A percentile compares a stretch with the other conserved stretches of the same genome.
phyloP scores from a whole-genome alignment of 306 rosid species.

The Betula pendula region DNA sequence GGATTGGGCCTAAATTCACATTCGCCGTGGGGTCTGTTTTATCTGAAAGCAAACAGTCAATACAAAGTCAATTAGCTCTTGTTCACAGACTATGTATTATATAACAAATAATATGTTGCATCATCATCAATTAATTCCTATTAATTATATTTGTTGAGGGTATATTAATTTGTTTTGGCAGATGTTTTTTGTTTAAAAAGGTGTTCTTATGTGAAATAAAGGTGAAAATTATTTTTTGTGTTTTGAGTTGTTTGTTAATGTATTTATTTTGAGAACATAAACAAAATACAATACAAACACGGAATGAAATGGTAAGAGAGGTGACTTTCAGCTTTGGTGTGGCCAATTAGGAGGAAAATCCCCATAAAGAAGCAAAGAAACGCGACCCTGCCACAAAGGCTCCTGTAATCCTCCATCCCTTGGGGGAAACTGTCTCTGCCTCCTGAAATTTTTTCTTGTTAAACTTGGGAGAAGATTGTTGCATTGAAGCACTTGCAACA shows the following conservation, averaged over 20 bases:
- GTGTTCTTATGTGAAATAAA: too few relatives aligned
- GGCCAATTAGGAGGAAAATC: conserved; percentile 34
- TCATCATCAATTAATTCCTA: not conserved
- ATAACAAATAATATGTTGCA: not conserved
- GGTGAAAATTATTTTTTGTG: too few relatives aligned
- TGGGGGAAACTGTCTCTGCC: conserved; percentile 15
- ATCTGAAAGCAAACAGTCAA: conserved; percentile 32
- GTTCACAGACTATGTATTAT: not conserved
- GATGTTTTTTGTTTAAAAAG: too few relatives aligned
- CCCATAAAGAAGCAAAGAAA: conserved; percentile 42
- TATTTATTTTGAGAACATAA: too few relatives aligned
- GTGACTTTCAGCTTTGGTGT: conserved; percentile 45
- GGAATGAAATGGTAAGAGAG: not conserved
- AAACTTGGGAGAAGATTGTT: not conserved
- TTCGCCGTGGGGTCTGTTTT: conserved; percentile 30
- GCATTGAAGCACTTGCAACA: conserved; percentile 16
- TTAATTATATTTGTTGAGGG: not conserved
- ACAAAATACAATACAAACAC: too few relatives aligned
- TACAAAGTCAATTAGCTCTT: not conserved
- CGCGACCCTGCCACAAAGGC: conserved; percentile 16
- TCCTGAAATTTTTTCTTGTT: conserved; percentile 3
- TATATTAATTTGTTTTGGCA: too few relatives aligned
- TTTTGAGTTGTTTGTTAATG: too few relatives aligned
- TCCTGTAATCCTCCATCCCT: conserved; percentile 23
- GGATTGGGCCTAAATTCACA: conserved; percentile 41